Percentiles rank a stretch among this genome's conserved stretches.
phyloP scores from a whole-genome alignment of 2,329 filamentous ascomycete species.

The Cercospora sesami region DNA sequence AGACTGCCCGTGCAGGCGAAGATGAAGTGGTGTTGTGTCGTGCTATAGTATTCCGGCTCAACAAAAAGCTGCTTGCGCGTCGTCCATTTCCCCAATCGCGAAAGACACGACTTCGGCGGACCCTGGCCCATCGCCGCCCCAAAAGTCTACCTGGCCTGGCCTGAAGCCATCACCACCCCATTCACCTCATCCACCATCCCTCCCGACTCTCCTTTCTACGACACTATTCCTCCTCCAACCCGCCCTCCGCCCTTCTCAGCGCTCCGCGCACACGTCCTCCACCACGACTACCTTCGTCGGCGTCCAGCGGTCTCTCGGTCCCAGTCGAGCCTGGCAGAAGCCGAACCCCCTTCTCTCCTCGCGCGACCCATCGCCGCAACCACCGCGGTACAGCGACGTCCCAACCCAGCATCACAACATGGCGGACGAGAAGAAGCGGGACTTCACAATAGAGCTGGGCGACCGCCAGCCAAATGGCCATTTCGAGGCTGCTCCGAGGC shows the following conservation, averaged over 20 bases:
- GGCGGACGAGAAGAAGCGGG: constrained; percentile 86
- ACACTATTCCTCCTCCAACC: neutral
- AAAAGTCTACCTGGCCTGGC: neutral
- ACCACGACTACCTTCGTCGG: constrained; percentile 39
- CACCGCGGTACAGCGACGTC: constrained; percentile 12
- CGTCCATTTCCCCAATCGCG: neutral
- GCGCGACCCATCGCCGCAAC: constrained; percentile 6
- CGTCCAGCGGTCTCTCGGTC: constrained; percentile 31
- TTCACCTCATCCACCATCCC: neutral
- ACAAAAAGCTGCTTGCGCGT: neutral
- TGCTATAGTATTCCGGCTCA: neutral
- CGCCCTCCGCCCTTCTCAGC: neutral
- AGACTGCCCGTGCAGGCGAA: neutral
- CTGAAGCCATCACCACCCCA: neutral
- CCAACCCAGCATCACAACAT: constrained; percentile 49
- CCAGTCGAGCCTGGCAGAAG: constrained; percentile 27
- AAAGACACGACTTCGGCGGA: neutral
- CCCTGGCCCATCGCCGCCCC: neutral
- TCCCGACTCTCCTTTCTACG: neutral
- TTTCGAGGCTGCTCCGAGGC: constrained; percentile 39
- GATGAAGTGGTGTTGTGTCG: neutral
- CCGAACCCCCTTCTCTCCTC: constrained; percentile 27
- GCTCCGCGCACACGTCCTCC: constrained; percentile 23
- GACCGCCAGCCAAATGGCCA: constrained; percentile 56
- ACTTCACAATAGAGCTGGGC: constrained; percentile 70